Evolutionary conservation across 192 early-diverging fungal genomes (phyloP).

Genomic region (Linderina pennispora): DNA sequence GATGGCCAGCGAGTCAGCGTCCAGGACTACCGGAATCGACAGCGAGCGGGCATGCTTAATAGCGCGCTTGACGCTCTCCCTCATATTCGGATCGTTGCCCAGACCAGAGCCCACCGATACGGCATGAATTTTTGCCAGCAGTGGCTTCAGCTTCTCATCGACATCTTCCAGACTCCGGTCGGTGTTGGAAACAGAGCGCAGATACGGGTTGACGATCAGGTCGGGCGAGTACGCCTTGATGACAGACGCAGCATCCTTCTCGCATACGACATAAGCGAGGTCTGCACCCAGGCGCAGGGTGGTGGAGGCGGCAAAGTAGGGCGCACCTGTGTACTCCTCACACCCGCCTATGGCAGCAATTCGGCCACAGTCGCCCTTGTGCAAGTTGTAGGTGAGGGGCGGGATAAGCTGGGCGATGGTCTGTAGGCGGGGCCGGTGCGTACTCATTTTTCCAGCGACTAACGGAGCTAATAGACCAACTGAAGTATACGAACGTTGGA

Average conservation of each 20-base stretch:
- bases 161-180: constrained; percentile 27
- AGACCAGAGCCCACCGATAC: constrained; percentile 90
- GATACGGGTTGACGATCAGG: constrained; percentile 89
- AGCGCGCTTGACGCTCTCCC: constrained; percentile 55
- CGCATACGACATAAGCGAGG: constrained; percentile 80
- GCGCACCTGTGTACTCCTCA: constrained; percentile 81
- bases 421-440: constrained; percentile 31
- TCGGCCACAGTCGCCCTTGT: constrained; percentile 43
- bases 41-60: constrained; percentile 60
- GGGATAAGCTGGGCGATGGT: constrained; percentile 38
- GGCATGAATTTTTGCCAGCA: constrained; percentile 73
- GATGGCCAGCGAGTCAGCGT: constrained; percentile 88
- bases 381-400: constrained; percentile 27
- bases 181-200: constrained; percentile 44
- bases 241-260: constrained; percentile 61
- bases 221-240: constrained; percentile 85
- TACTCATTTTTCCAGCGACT: constrained; percentile 40
- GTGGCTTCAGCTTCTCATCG: constrained; percentile 35
- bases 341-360: constrained; percentile 34
- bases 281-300: constrained; percentile 66
- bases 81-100: constrained; percentile 67
- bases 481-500: constrained; percentile 24
- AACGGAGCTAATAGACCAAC: constrained; percentile 38
- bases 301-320: constrained; percentile 63
- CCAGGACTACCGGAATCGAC: constrained; percentile 73